Percentiles rank a stretch among this genome's conserved stretches.
Evolutionary conservation across 371 early-diverging fungal genomes (phyloP).

Genomic region (Mortierella sp.): DNA sequence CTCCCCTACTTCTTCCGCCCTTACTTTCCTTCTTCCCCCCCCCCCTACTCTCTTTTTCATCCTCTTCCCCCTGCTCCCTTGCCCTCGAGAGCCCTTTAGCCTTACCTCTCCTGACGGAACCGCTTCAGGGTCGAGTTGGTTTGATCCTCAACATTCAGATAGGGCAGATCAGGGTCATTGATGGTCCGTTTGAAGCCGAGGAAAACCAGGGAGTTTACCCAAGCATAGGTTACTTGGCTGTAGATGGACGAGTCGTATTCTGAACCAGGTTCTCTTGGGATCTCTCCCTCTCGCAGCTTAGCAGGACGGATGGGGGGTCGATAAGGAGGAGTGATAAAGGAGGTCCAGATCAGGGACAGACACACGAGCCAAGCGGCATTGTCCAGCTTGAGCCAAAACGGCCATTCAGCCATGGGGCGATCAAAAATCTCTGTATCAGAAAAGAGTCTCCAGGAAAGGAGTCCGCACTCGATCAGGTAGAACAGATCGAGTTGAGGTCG

Average conservation of each 20-base stretch:
- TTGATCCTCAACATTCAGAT: slow-evolving; percentile 40
- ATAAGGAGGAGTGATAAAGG: slow-evolving; percentile 34
- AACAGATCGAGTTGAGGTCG: slow-evolving; percentile 9
- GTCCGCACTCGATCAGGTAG: neutral
- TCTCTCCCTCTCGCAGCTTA: slow-evolving; percentile 24
- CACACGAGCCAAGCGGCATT: slow-evolving; percentile 16
- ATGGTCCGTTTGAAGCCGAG: slow-evolving; percentile 60
- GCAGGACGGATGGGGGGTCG: slow-evolving; percentile 8
- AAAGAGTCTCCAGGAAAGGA: neutral
- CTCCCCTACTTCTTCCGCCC: neutral
- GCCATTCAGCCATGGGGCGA: neutral
- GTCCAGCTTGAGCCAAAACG: slow-evolving; percentile 18
- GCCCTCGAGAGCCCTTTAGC: slow-evolving; percentile 1
- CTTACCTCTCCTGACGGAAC: slow-evolving; percentile 38
- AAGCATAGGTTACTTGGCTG: slow-evolving; percentile 62
- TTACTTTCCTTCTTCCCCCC: neutral
- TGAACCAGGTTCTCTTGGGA: slow-evolving; percentile 56
- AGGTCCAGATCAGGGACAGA: slow-evolving; percentile 27
- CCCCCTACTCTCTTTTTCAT: neutral
- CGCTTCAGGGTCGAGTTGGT: slow-evolving; percentile 23
- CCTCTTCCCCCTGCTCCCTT: neutral
- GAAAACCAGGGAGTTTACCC: slow-evolving; percentile 64
- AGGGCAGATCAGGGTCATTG: slow-evolving; percentile 62
- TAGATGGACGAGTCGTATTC: slow-evolving; percentile 65
- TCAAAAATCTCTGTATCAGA: neutral